phyloP scores from a whole-genome alignment of 148 eudicot species.

The Spergularia marina region DNA sequence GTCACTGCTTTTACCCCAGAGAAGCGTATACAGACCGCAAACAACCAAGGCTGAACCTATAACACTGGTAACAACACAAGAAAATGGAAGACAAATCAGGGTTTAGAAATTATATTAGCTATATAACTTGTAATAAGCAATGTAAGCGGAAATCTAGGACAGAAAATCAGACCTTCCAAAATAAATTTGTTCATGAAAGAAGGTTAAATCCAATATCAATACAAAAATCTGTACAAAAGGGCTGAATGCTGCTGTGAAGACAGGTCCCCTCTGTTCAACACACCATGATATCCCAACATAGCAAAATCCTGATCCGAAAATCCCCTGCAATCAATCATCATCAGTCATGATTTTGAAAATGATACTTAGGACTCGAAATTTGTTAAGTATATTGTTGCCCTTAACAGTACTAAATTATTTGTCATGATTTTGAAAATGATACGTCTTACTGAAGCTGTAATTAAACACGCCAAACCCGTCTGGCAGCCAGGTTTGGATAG shows the following conservation, averaged over 20 bases:
- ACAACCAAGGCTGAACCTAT: conserved; percentile 49
- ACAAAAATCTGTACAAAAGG: conserved; percentile 57
- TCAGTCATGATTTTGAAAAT: too few species aligned
- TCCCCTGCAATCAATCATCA: conserved; percentile 41
- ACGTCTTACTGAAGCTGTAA: too few species aligned
- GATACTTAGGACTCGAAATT: too few species aligned
- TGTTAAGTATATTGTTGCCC: too few species aligned
- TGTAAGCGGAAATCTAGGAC: neutral
- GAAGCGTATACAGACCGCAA: conserved; percentile 48
- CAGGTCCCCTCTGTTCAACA: conserved; percentile 66
- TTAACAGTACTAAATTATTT: too few species aligned
- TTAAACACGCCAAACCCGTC: too few species aligned
- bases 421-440: too few species aligned
- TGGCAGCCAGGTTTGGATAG: too few species aligned
- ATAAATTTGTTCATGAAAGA: conserved; percentile 59
- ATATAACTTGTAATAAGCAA: neutral
- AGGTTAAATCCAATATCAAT: conserved; percentile 38
- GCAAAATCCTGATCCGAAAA: conserved; percentile 62
- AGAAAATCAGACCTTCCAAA: conserved; percentile 50
- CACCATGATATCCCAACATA: conserved; percentile 78
- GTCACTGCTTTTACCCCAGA: conserved; percentile 52
- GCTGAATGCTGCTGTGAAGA: conserved; percentile 72
- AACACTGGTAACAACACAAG: conserved; percentile 33
- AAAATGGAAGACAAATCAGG: neutral
- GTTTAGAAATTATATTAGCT: neutral